Evolutionary conservation across 2,329 filamentous ascomycete genomes (phyloP).

Genomic region (Exophiala bonariae): DNA sequence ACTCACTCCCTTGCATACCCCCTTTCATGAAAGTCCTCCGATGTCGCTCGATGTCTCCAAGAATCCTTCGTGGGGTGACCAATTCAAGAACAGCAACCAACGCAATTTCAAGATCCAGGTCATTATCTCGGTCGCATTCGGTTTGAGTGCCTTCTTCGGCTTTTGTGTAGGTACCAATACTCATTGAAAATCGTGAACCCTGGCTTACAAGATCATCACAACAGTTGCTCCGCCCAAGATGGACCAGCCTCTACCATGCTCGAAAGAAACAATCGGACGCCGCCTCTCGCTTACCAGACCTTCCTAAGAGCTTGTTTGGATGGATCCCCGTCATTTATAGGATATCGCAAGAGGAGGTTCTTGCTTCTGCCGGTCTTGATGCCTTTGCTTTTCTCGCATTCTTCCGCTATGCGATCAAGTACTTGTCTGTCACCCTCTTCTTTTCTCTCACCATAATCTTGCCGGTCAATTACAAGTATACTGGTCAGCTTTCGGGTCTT

Average conservation of each 20-base stretch:
- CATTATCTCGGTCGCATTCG: constrained; percentile 43
- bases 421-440: constrained; percentile 76
- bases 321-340: constrained; percentile 87
- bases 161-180: constrained; percentile 42
- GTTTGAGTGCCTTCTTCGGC: constrained; percentile 44
- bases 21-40: neutral
- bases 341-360: constrained; percentile 84
- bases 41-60: constrained; percentile 19
- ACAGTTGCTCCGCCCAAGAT: constrained; percentile 82
- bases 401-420: constrained; percentile 90
- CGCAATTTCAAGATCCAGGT: constrained; percentile 45
- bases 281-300: constrained; percentile 68
- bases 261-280: constrained; percentile 73
- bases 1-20: too few species aligned
- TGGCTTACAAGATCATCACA: constrained; percentile 4
- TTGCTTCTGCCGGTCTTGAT: constrained; percentile 88
- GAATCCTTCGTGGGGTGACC: constrained; percentile 25
- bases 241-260: constrained; percentile 87
- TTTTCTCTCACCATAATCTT: constrained; percentile 79
- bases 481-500: constrained; percentile 38
- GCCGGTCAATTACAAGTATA: constrained; percentile 76
- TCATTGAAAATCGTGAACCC: neutral
- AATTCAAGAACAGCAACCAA: constrained; percentile 27
- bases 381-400: constrained; percentile 95
- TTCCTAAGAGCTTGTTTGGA: constrained; percentile 83